Evolutionary conservation across 345 rosid genomes (phyloP).

Genomic region (Trapa incisa): DNA sequence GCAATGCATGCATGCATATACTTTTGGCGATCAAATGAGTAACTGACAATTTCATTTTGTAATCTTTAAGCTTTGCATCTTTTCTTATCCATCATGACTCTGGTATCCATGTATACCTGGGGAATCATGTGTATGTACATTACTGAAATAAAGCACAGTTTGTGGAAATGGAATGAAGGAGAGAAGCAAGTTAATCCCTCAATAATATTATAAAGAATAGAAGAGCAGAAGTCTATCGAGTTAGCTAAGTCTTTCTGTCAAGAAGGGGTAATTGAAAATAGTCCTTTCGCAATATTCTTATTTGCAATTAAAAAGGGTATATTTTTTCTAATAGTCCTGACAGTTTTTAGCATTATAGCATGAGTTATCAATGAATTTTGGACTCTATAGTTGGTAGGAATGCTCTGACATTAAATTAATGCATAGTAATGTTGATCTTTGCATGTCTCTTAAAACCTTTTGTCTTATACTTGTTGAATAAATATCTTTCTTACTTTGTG

Average conservation of each 20-base stretch:
- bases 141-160: not conserved
- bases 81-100: not conserved
- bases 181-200: constrained; percentile 1
- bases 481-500: not conserved
- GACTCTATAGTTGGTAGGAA: constrained; percentile 1
- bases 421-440: not conserved
- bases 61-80: not conserved
- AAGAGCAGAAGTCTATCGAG: not conserved
- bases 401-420: not conserved
- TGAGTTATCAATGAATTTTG: not conserved
- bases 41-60: not conserved
- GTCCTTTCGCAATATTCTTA: not conserved
- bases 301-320: not conserved
- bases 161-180: not conserved
- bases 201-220: not conserved
- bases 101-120: not conserved
- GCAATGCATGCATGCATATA: not conserved
- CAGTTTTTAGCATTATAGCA: not conserved
- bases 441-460: not conserved
- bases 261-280: not conserved
- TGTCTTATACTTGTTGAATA: not conserved
- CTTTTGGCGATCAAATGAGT: not conserved
- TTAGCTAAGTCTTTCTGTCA: not conserved
- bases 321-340: not conserved
- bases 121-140: not conserved